Evolutionary conservation across 371 early-diverging fungal genomes (phyloP).

Genomic region (Mucor circinelloides): DNA sequence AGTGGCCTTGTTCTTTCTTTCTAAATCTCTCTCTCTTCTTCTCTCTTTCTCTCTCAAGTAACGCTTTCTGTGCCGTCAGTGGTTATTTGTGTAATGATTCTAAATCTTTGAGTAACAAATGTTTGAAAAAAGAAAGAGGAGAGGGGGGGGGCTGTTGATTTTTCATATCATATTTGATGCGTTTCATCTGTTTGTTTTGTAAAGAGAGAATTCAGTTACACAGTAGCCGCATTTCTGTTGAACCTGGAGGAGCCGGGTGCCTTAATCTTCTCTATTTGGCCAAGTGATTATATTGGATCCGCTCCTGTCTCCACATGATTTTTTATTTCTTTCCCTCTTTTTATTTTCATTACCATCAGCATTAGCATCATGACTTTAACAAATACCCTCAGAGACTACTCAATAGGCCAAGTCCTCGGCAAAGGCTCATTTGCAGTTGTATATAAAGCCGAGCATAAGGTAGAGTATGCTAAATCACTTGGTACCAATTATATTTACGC

Average conservation of each 20-base stretch:
- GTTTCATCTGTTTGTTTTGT: slow-evolving; percentile 1
- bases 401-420: slow-evolving; percentile 75
- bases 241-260: neutral
- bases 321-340: neutral
- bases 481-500: neutral
- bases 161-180: neutral
- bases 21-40: neutral
- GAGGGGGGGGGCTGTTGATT: neutral
- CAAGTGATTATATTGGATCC: neutral
- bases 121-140: neutral
- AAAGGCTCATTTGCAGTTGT: slow-evolving; percentile 94
- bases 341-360: neutral
- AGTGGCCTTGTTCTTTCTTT: neutral
- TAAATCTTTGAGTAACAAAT: neutral
- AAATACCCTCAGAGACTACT: slow-evolving; percentile 52
- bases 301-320: neutral
- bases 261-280: neutral
- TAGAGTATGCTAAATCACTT: neutral
- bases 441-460: slow-evolving; percentile 75
- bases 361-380: neutral
- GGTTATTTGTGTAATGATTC: neutral
- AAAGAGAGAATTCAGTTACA: neutral
- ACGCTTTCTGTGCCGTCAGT: neutral
- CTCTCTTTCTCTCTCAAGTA: neutral
- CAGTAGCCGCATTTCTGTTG: neutral